Percentiles rank a stretch among this genome's conserved stretches.
These are phyloP conservation scores for Rhizopogon roseolus DNA, from an alignment of 768 basidiomycete species.

Conservation along the genomic window DNA sequence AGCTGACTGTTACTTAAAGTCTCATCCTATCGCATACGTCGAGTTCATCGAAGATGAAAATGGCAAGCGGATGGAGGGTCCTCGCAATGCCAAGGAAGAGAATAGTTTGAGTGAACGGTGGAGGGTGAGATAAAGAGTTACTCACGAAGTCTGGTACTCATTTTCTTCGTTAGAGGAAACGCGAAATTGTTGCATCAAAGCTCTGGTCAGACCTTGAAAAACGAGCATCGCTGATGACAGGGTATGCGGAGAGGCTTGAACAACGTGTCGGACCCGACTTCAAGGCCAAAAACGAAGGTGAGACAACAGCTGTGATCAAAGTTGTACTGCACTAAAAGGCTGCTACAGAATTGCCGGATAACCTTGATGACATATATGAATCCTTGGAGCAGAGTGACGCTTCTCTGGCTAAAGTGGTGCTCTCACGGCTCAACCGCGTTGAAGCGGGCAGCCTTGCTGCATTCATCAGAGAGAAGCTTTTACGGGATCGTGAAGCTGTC, in stretches of 20 bases:
- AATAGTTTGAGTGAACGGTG: slow-evolving; percentile 52
- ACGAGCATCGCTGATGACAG: slow-evolving; percentile 45
- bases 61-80: slow-evolving; percentile 50
- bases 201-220: slow-evolving; percentile 56
- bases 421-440: slow-evolving; percentile 34
- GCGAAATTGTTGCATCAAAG: slow-evolving; percentile 54
- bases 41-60: slow-evolving; percentile 52
- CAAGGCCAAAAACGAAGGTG: slow-evolving; percentile 37
- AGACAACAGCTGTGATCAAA: neutral
- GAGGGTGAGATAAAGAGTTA: slow-evolving; percentile 46
- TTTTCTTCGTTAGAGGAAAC: slow-evolving; percentile 40
- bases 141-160: neutral
- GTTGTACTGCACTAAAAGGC: neutral
- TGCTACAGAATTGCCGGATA: slow-evolving; percentile 30
- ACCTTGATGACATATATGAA: slow-evolving; percentile 55
- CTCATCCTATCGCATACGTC: slow-evolving; percentile 76
- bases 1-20: slow-evolving; percentile 32
- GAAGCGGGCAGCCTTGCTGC: slow-evolving; percentile 64
- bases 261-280: slow-evolving; percentile 47
- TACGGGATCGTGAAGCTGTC: slow-evolving; percentile 44
- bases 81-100: slow-evolving; percentile 71
- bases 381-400: slow-evolving; percentile 50
- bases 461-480: slow-evolving; percentile 43
- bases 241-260: slow-evolving; percentile 65
- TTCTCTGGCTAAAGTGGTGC: slow-evolving; percentile 34